These are phyloP conservation scores for Fraxinus albicans DNA, from an alignment of 305 asterid genomes.

Conservation along the genomic window DNA sequence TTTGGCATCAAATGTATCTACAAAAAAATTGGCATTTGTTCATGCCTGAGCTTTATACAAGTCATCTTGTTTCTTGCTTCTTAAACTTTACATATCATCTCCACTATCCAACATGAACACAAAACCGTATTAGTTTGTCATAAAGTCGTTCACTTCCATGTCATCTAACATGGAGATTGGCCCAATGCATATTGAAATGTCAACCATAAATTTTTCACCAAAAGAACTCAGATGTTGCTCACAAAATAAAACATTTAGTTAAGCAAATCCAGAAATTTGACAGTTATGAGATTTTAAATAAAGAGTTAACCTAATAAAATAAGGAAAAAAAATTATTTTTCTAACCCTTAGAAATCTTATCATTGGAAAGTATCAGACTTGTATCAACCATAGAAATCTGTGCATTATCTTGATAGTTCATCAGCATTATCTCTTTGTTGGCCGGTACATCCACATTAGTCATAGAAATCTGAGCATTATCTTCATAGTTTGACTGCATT, in stretches of 20 bases:
- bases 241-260: neutral
- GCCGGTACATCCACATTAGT: conserved; percentile 21
- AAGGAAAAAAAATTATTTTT: neutral
- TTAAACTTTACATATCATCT: neutral
- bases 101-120: neutral
- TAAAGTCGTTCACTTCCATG: neutral
- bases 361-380: conserved; percentile 26
- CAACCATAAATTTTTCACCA: conserved; percentile 3
- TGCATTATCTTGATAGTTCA: conserved; percentile 29
- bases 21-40: neutral
- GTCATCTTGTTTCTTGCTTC: conserved; percentile 1
- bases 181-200: neutral
- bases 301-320: conserved; percentile 11
- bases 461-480: conserved; percentile 24
- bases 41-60: neutral
- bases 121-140: neutral
- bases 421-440: conserved; percentile 28
- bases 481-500: conserved; percentile 32
- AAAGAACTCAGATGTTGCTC: neutral
- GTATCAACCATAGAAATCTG: conserved; percentile 28
- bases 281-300: conserved; percentile 7
- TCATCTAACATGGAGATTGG: neutral
- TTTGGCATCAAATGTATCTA: conserved; percentile 9
- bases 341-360: conserved; percentile 43
- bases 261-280: conserved; percentile 7